Conservation (phyloP, 2,329 filamentous ascomycete genomes). For the Plectosphaerella cucumerina region DNA sequence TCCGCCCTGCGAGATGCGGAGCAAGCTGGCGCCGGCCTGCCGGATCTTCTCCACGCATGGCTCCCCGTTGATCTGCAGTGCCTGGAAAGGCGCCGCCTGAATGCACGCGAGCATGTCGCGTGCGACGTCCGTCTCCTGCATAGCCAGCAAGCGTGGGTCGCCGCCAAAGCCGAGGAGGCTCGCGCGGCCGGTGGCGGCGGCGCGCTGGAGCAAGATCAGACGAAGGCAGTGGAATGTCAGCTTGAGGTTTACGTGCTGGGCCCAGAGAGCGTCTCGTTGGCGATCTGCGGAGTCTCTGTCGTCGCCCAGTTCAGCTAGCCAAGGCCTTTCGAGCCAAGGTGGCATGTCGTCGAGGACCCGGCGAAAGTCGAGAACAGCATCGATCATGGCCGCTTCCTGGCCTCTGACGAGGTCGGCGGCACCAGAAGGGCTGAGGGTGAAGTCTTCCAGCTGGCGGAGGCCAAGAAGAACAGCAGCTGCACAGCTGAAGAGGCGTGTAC, state of each 20-base stretch:
- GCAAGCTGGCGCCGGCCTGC: slow-evolving; percentile 30
- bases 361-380: slow-evolving; percentile 16
- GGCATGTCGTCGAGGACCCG: slow-evolving; percentile 10
- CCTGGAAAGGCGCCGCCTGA: slow-evolving; percentile 36
- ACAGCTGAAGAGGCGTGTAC: slow-evolving; percentile 5
- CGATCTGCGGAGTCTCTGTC: accelerated
- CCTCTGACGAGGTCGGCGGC: neutral
- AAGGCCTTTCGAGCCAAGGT: slow-evolving; percentile 5
- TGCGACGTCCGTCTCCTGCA: slow-evolving; percentile 36
- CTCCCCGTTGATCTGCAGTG: slow-evolving; percentile 33
- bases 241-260: slow-evolving; percentile 36
- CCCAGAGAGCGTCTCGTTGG: slow-evolving; percentile 17
- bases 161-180: neutral
- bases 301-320: neutral
- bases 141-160: neutral
- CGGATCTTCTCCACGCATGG: slow-evolving; percentile 36
- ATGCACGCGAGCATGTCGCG: slow-evolving; percentile 36
- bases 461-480: slow-evolving; percentile 6
- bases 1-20: slow-evolving; percentile 32
- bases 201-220: slow-evolving; percentile 26
- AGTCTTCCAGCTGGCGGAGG: slow-evolving; percentile 2
- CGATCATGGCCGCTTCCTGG: slow-evolving; percentile 12
- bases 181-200: neutral
- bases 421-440: neutral
- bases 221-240: slow-evolving; percentile 34